Evolutionary conservation across 1,139 yeast genomes (phyloP).

Genomic region (Magnusiomyces clavatus): DNA sequence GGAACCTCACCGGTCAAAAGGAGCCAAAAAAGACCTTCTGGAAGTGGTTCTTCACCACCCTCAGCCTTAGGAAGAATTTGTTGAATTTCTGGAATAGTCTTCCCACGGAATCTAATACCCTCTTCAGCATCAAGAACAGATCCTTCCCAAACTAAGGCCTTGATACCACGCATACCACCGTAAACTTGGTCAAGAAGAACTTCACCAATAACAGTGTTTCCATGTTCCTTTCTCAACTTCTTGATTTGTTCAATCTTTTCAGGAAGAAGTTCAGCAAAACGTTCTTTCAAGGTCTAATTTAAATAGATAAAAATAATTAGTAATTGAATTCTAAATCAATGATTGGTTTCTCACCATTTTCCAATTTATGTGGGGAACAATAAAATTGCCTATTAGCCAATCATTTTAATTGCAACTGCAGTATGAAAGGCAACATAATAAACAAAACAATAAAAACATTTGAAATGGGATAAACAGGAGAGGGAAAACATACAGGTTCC

Average conservation of each 20-base stretch:
- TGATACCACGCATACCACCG: constrained; percentile 99
- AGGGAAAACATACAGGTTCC: constrained; percentile 22
- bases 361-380: no score
- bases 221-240: constrained; percentile 81
- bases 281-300: constrained; percentile 68
- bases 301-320: background rate
- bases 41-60: constrained; percentile 62
- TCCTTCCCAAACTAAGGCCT: constrained; percentile 98
- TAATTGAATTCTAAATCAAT: background rate
- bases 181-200: constrained; percentile 92
- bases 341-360: constrained; percentile 3
- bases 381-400: background rate
- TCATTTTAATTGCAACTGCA: background rate
- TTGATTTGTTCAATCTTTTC: constrained; percentile 87
- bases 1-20: constrained; percentile 58
- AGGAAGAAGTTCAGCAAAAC: constrained; percentile 89
- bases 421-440: background rate
- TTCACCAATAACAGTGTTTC: constrained; percentile 87
- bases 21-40: constrained; percentile 60
- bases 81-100: constrained; percentile 94
- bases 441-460: background rate
- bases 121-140: constrained; percentile 96
- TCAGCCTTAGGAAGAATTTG: constrained; percentile 87
- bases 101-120: constrained; percentile 98
- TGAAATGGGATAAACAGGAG: no score